Evolutionary conservation across 106 monocot species (phyloP).

Genomic region (Apostasia ramifera): DNA sequence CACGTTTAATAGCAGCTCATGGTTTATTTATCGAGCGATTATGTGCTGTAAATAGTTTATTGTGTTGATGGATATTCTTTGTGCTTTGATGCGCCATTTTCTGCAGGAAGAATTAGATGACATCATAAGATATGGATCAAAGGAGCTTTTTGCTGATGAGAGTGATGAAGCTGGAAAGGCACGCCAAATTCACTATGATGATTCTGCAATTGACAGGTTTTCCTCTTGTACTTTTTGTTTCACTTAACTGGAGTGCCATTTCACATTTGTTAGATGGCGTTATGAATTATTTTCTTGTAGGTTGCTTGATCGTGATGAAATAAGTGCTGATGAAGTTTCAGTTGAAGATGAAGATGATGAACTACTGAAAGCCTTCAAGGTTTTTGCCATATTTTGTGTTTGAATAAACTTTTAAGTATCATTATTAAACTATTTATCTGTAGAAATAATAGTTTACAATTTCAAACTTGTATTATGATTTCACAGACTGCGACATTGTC

Average conservation of each 20-base stretch:
- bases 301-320: constrained; percentile 85
- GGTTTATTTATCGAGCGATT: neutral
- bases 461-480: too few species aligned
- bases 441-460: too few species aligned
- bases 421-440: too few species aligned
- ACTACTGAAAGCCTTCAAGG: constrained; percentile 97
- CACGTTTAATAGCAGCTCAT: too few species aligned
- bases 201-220: constrained; percentile 89
- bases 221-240: neutral
- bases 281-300: constrained; percentile 19
- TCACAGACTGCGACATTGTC: too few species aligned
- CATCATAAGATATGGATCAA: constrained; percentile 96
- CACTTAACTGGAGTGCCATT: neutral
- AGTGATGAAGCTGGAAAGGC: constrained; percentile 81
- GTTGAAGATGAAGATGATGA: constrained; percentile 85
- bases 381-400: neutral
- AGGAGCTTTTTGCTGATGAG: constrained; percentile 91
- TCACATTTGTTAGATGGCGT: neutral
- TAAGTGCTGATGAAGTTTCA: constrained; percentile 60
- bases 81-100: neutral
- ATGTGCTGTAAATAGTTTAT: neutral
- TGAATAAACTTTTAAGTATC: too few species aligned
- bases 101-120: constrained; percentile 94
- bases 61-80: neutral
- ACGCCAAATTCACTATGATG: constrained; percentile 98